Percentiles rank a stretch among this genome's conserved stretches.
Conservation (phyloP, 345 rosid species). For the Citrus mangshanensis region DNA sequence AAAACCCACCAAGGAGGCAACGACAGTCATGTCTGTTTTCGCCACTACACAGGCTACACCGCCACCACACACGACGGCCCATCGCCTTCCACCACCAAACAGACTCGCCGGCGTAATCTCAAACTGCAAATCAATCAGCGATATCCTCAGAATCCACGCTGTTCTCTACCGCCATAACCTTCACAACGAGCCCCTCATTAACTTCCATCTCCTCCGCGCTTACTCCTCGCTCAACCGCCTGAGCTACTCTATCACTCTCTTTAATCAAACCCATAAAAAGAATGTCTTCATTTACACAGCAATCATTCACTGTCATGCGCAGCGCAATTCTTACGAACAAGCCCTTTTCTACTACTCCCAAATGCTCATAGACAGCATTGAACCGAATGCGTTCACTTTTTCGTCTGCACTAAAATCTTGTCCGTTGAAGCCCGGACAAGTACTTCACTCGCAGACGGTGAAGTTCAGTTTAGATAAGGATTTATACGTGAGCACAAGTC, state of each 20-base stretch:
- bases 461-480: conserved; percentile 63
- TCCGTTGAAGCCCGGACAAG: conserved; percentile 34
- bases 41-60: conserved; percentile 2
- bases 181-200: conserved; percentile 46
- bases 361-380: conserved; percentile 42
- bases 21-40: conserved; percentile 37
- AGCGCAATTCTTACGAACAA: conserved; percentile 32
- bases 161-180: conserved; percentile 61
- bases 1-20: neutral
- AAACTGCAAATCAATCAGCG: conserved; percentile 35
- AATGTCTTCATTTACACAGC: conserved; percentile 60
- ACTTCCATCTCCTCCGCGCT: conserved; percentile 81
- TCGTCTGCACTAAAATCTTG: conserved; percentile 69
- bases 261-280: conserved; percentile 45
- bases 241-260: conserved; percentile 45
- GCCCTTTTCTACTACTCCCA: conserved; percentile 45
- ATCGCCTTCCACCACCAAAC: conserved; percentile 32
- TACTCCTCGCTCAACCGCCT: conserved; percentile 61
- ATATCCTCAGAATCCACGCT: conserved; percentile 67
- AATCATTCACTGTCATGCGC: conserved; percentile 48
- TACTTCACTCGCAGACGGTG: conserved; percentile 50
- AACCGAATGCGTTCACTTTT: conserved; percentile 71
- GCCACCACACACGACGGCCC: conserved; percentile 13
- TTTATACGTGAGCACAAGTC: conserved; percentile 67
- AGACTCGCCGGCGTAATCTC: conserved; percentile 48